Conservation (phyloP, 2,329 filamentous ascomycete genomes). For the Lecanosticta acicola region DNA sequence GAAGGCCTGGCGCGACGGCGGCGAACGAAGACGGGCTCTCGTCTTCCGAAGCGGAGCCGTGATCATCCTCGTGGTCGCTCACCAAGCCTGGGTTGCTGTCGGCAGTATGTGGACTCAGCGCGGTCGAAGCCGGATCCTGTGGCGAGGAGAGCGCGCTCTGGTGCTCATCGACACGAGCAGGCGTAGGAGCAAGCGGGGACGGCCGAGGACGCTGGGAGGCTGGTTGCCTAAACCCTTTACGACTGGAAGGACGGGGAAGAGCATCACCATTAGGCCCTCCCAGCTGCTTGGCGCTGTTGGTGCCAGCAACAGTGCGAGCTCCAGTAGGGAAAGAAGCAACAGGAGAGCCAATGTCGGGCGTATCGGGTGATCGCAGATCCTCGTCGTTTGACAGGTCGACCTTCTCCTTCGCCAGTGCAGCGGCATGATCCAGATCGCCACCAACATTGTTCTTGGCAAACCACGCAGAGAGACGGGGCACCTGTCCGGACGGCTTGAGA, state of each 20-base stretch:
- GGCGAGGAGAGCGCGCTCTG: slow-evolving; percentile 28
- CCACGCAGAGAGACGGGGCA: slow-evolving; percentile 39
- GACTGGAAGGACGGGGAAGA: slow-evolving; percentile 22
- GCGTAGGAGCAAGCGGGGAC: slow-evolving; percentile 26
- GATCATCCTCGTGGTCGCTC: slow-evolving; percentile 47
- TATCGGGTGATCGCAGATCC: slow-evolving; percentile 25
- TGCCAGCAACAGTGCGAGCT: slow-evolving; percentile 14
- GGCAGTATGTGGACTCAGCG: slow-evolving; percentile 43
- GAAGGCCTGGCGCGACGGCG: slow-evolving; percentile 23
- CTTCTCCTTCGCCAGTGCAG: slow-evolving; percentile 28
- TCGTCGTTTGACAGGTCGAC: slow-evolving; percentile 31
- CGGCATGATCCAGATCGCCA: slow-evolving; percentile 33
- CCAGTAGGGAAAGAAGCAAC: slow-evolving; percentile 12
- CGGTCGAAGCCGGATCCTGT: slow-evolving; percentile 22
- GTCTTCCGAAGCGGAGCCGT: slow-evolving; percentile 28
- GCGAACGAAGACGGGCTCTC: slow-evolving; percentile 25
- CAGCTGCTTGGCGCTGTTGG: not conserved
- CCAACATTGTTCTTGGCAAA: slow-evolving; percentile 39
- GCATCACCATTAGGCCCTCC: not conserved
- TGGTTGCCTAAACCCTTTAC: slow-evolving; percentile 28
- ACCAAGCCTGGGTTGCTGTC: slow-evolving; percentile 48
- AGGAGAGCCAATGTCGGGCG: slow-evolving; percentile 20
- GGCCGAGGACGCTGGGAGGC: slow-evolving; percentile 27
- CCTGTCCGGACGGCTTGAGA: slow-evolving; percentile 37
- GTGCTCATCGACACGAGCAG: slow-evolving; percentile 10